Base-by-base conservation (phyloP, 2,329 filamentous ascomycete genomes). In the Chrysoporthe austroafricana region DNA sequence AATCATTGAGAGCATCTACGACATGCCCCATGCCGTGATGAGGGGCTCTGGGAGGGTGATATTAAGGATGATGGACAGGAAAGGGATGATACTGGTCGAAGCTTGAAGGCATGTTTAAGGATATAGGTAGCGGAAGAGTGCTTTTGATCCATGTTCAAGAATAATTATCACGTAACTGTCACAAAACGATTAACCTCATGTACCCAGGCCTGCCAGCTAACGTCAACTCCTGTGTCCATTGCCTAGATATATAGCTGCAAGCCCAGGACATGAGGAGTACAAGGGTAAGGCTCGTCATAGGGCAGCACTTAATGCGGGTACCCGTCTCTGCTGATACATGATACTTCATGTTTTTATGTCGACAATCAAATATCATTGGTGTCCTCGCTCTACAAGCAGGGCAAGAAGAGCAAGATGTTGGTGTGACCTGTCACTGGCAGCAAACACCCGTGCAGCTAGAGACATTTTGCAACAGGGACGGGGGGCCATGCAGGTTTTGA, bases 371-470 rank as follows among this genome's bases (percentile, higher is more conserved):
- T 43, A 48, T 34, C 11, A 36, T 44, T 21, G 14, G 36, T 46
- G 18, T n/a, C 4, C 11, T 42, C 11, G 9, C n/a, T 26, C n/a
- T 54, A 21, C 32, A 43, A 46, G 43, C 36, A 32, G n/a, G 62
- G 46, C 59, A 44, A 62, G 42, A 26, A 26, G 26, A 26, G 2
- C 26, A 26, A 26, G 43, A 42, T 34, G 60, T 16, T 61, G 42
- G 66, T 65, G 56, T 44, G 58, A 65, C 66, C 56, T 64, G 54
- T 63, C 59, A 66, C 34, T 43, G 70, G 70, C 65, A 68, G 62
- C 63, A 66, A 66, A 66, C 65, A 58, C 13, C 34, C 52, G 52
- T 14, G 26, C n/a, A 36, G 63, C 50, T 54, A 26, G 21, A 26
- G 52, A 52, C 59, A 32, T 34, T 42, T 8, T n/a, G 18, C 59